These are phyloP conservation scores for Capillidium rhysosporum DNA, from an alignment of 371 early-diverging fungal species.

Conservation along the genomic window DNA sequence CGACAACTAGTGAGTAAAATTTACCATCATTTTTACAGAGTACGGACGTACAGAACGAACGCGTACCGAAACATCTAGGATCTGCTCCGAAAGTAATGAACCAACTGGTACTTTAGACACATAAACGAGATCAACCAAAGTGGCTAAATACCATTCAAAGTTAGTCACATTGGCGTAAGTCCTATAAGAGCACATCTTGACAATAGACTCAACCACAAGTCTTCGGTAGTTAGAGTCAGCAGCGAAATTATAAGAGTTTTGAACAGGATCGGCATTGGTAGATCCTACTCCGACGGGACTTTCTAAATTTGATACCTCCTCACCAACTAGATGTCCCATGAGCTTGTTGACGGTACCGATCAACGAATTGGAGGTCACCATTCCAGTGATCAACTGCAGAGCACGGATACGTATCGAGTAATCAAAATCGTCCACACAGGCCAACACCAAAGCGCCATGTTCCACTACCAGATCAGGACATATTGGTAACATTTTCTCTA, in stretches of 20 bases:
- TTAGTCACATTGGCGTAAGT: conserved; percentile 67
- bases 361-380: conserved; percentile 64
- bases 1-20: not conserved
- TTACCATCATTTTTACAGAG: conserved; percentile 53
- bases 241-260: conserved; percentile 9
- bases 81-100: conserved; percentile 34
- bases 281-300: conserved; percentile 13
- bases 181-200: conserved; percentile 61
- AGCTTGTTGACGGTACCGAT: conserved; percentile 62
- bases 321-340: conserved; percentile 51
- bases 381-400: conserved; percentile 60
- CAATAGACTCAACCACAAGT: conserved; percentile 56
- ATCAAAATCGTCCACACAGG: conserved; percentile 82
- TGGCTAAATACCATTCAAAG: conserved; percentile 88
- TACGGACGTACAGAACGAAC: conserved; percentile 64
- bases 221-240: conserved; percentile 31
- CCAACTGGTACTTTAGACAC: conserved; percentile 57
- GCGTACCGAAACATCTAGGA: conserved; percentile 79
- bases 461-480: conserved; percentile 68
- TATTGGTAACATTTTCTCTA: conserved; percentile 53
- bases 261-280: not conserved
- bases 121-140: conserved; percentile 52
- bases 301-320: conserved; percentile 9
- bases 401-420: conserved; percentile 74
- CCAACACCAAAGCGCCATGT: conserved; percentile 62